Evolutionary conservation across 352 stramenopile genomes (phyloP), one percentile per base, ranked within the genome.

Genomic region (Blastocystis sp.): DNA sequence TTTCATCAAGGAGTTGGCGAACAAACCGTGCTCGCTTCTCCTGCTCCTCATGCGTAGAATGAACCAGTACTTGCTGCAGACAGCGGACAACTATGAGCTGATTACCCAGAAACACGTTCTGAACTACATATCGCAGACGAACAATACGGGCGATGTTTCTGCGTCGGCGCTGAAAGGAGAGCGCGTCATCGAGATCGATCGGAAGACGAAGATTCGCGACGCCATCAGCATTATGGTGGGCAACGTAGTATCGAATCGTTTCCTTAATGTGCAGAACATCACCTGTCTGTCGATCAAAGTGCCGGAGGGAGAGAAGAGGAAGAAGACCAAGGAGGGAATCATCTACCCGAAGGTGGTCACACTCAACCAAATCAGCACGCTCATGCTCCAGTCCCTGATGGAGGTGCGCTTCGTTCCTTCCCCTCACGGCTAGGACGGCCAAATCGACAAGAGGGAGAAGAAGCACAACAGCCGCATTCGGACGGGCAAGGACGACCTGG

Each of bases 341-440:
- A 33, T 24, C 24, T 85, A 85, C 37, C 74, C 74, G n/a, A 62
- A 62, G n/a, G 74, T 85, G 59, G 74, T 85, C 16, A 85, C 74
- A 6, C 55, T 85, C 26, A 45, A 33, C 39, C 74, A 85, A 24
- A 85, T 85, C 55, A 67, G 60, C 50, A 45, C 41, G 2, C 65
- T 85, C 50, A 67, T 85, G 24, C 33, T 24, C 12, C 74, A 85
- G 60, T 59, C 50, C 29, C 29, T 85, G 1, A 31, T 85, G 19
- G 74, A 85, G 29, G 74, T 85, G 50, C 3, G 12, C 4, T 26
- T 50, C 3, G 6, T 6, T 55, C 45, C 45, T 16, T 55, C 45
- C 45, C 16, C 45, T 55, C 45, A 55, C 45, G 21, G 1, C 3
- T 3, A 51, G 45, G 45, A 55, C 6, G n/a, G 37, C 10, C 6